Percentiles rank a stretch among this genome's conserved stretches.
These are phyloP conservation scores for Hanseniaspora nectarophila DNA, from an alignment of 805 yeast species.

Conservation along the genomic window DNA sequence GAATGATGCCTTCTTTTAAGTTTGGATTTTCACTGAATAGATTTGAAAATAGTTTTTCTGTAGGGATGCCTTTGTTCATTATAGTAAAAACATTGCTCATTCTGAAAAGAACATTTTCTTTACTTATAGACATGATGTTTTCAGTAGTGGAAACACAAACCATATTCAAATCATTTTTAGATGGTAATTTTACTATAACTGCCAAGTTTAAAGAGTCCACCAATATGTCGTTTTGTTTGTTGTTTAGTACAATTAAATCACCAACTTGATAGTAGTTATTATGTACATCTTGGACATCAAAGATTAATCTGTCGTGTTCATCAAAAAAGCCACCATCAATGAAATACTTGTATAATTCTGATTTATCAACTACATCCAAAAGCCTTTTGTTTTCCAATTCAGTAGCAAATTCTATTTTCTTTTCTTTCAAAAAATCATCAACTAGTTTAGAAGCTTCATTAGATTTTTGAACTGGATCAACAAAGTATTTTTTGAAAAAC, in stretches of 20 bases:
- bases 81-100: not conserved
- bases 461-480: not conserved
- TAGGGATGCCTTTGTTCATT: not conserved
- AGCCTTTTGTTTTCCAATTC: no score
- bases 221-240: not conserved
- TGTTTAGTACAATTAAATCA: slow-evolving; percentile 2
- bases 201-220: not conserved
- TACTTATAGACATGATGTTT: not conserved
- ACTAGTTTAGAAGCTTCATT: not conserved
- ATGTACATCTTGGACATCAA: not conserved
- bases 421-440: not conserved
- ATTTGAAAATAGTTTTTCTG: not conserved
- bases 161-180: not conserved
- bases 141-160: not conserved
- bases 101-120: not conserved
- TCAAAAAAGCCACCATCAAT: not conserved
- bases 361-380: not conserved
- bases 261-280: not conserved
- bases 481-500: not conserved
- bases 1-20: not conserved
- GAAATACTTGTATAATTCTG: not conserved
- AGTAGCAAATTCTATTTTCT: not conserved
- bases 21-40: not conserved
- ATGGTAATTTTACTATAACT: not conserved
- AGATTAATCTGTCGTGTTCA: not conserved